A percentile compares a stretch with the other conserved stretches of the same genome.
phyloP scores from a whole-genome alignment of 2,329 filamentous ascomycete species.

The Didymella pinodella region DNA sequence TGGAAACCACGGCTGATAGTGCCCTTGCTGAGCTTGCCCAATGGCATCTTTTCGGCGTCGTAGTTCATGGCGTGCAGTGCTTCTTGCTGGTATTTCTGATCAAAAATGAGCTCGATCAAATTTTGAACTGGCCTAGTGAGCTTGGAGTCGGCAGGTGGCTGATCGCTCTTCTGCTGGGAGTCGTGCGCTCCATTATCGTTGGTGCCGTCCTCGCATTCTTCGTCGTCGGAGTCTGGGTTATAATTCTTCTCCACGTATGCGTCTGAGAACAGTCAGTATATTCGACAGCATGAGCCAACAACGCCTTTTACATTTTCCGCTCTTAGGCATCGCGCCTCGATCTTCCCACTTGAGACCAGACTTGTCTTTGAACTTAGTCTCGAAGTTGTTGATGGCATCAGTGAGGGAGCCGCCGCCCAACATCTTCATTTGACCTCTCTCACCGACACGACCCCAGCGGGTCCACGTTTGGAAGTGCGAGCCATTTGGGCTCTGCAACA shows the following conservation, averaged over 20 bases:
- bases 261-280: conserved; percentile 50
- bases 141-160: conserved; percentile 56
- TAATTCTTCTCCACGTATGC: conserved; percentile 83
- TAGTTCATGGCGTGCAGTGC: conserved; percentile 74
- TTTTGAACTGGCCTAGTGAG: conserved; percentile 68
- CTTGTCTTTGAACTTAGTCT: conserved; percentile 67
- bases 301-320: conserved; percentile 61
- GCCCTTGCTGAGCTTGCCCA: conserved; percentile 82
- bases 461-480: conserved; percentile 70
- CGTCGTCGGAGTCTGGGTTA: conserved; percentile 67
- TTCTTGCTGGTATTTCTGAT: conserved; percentile 72
- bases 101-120: conserved; percentile 84
- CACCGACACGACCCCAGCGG: conserved; percentile 79
- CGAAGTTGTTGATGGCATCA: conserved; percentile 56
- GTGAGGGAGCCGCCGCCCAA: conserved; percentile 52
- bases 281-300: too few species aligned
- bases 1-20: conserved; percentile 80
- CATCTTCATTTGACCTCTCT: conserved; percentile 56
- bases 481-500: conserved; percentile 42
- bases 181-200: conserved; percentile 47
- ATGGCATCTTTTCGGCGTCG: conserved; percentile 76
- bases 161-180: conserved; percentile 42
- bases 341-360: conserved; percentile 61
- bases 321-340: conserved; percentile 63
- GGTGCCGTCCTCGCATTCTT: conserved; percentile 42